Base-by-base conservation (phyloP, 495 filamentous ascomycete species). In the Letharia columbiana region DNA sequence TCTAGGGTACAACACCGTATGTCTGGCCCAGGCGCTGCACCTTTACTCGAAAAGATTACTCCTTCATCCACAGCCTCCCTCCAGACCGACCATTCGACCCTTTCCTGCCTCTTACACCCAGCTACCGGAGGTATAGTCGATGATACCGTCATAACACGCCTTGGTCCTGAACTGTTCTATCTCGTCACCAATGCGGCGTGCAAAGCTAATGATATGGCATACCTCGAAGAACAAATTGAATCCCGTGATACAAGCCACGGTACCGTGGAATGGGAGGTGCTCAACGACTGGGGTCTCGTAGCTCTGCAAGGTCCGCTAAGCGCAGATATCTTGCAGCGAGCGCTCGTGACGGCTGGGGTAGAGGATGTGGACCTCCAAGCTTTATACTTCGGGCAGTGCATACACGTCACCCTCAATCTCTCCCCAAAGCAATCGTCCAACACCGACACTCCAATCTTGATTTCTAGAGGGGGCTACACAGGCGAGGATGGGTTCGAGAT, bases 401-500 rank as follows among this genome's bases (percentile, higher is more conserved):
- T 81, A 58, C 81, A 77, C 35, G 71, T 86, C 28, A 71, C 78
- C 31, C 35, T 85, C 40, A 74, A 74, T 33, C 69, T 78, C 17
- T 41, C 58, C 13, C 56, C 52, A 39, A 62, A 49, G 35, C 56
- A 45, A 40, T 37, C 52, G 17, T 56, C 45, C 28, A 74, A 80
- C 41, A 77, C 77, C 65, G 74, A 75, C 41, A 71, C 75, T 57
- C 81, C 81, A 0, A 77, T 96, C 44, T 82, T 95, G 28, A 85
- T 96, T 69, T 91, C 89, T 68, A 83, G 94, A 52, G 93, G 88
- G 15, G 94, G 94, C 2, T 98, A 98, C 78, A 98, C 94, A 0
- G 94, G 94, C 64, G 94, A 98, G 78, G 94, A 98, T 74, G 94
- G 94, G 37, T 98, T 98, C 77, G 94, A 98, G 80, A 92, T 98